Evolutionary conservation across 2,329 filamentous ascomycete genomes (phyloP).

Genomic region (Thielaviopsis punctulata): DNA sequence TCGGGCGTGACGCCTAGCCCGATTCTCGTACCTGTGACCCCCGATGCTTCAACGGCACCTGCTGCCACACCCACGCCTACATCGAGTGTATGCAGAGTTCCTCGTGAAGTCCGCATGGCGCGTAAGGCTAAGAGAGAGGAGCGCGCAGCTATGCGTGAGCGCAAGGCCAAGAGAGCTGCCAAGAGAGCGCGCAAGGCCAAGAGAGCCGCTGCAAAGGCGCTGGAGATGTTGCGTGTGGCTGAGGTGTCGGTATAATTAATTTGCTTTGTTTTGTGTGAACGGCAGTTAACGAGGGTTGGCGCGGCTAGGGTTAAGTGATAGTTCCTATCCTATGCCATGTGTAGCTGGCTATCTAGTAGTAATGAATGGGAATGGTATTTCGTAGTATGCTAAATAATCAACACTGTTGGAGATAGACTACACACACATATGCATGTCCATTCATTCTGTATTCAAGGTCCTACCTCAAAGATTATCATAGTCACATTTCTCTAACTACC

Average conservation of each 20-base stretch:
- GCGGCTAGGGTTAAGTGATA: too few species aligned
- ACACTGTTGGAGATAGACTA: too few species aligned
- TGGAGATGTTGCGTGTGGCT: background rate
- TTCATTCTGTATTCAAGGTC: too few species aligned
- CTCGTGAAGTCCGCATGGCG: background rate
- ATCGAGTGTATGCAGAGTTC: background rate
- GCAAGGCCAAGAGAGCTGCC: background rate
- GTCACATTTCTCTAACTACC: too few species aligned
- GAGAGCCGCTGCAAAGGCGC: background rate
- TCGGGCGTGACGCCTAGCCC: constrained; percentile 5
- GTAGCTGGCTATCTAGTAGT: too few species aligned
- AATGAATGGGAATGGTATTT: too few species aligned
- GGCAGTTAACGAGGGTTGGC: too few species aligned
- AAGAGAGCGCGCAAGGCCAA: constrained; percentile 2
- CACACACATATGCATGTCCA: too few species aligned
- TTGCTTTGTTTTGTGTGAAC: background rate
- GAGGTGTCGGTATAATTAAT: background rate
- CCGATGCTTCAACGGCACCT: background rate
- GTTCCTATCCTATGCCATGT: too few species aligned
- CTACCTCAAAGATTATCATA: too few species aligned
- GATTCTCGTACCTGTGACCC: constrained; percentile 6
- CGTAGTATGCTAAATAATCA: too few species aligned
- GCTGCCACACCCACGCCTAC: background rate
- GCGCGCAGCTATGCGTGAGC: background rate
- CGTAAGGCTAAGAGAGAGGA: background rate